Evolutionary conservation across 202 grass and related monocot genomes (phyloP), one percentile per base, ranked within the genome.

Genomic region (Hordeum pubiflorum): DNA sequence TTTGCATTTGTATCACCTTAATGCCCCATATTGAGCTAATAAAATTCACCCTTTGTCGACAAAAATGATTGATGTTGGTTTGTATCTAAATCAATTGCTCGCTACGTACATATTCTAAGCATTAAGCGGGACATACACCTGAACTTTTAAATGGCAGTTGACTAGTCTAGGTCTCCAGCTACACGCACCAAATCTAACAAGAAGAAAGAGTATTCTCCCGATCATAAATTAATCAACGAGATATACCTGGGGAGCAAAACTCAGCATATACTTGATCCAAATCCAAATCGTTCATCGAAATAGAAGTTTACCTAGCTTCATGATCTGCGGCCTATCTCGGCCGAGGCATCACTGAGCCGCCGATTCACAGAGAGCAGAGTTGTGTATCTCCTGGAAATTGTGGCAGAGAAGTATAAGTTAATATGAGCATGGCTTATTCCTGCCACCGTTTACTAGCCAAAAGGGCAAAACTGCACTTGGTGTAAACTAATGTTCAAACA

Each of bases 291-390:
- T 34, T 11, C 26, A 61, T 22, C 71, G 17, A 83, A 66, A 74
- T 5, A 78, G 66, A 22, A 37, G 39, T 61, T 68, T 50, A 62
- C 48, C 89, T 81, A 75, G 50, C 54, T 85, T 81, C 72, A 78
- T 29, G 50, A 77, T 74, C 74, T 48, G 34, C 18, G 6, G 48
- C 4, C 11, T 84, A 58, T 14, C 38, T 78, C 38, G 6, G 34
- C 74, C 26, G n/a, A 59, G 15, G 26, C 82, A 84, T 70, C 44
- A 17, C 50, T 23, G 38, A 26, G 55, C 17, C 43, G 21, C 43
- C 10, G 58, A 39, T 63, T 56, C 27, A 12, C 3, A 17, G 17
- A 80, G 7, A 55, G 37, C 40, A 46, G 58, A 67, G 7, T 29
- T 80, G 57, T 52, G 69, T 74, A 10, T 67, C 20, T 57, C 83